These are phyloP conservation scores for Kwoniella heveanensis DNA, from an alignment of 768 basidiomycete species.

Conservation along the genomic window DNA sequence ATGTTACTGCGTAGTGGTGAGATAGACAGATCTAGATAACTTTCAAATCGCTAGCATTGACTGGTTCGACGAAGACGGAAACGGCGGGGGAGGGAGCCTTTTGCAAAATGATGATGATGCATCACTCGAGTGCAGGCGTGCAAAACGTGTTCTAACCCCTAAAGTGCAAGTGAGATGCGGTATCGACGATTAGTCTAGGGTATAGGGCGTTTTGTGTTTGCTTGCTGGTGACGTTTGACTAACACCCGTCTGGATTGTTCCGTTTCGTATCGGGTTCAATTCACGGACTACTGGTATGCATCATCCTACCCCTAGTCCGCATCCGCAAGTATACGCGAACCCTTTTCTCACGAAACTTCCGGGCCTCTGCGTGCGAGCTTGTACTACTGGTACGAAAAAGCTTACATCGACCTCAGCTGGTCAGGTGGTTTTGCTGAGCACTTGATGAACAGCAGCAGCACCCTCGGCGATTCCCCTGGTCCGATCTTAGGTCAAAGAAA, in stretches of 20 bases:
- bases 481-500: not conserved
- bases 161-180: not conserved
- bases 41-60: not conserved
- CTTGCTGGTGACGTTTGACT: not conserved
- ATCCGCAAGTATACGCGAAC: not conserved
- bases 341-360: slow-evolving; percentile 2
- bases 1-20: no score
- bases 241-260: not conserved
- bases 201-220: not conserved
- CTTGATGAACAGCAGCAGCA: not conserved
- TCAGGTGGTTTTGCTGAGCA: not conserved
- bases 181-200: not conserved
- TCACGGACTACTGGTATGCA: not conserved
- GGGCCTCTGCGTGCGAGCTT: not conserved
- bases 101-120: slow-evolving; percentile 1
- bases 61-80: not conserved
- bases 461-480: not conserved
- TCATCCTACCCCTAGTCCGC: not conserved
- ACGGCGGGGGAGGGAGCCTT: not conserved
- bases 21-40: no score
- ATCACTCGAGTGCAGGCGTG: not conserved
- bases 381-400: no score
- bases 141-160: not conserved
- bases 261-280: not conserved
- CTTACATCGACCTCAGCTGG: not conserved